Evolutionary conservation across 805 yeast species (phyloP), one percentile per base, ranked within the genome.

Genomic region (Spencermartinsiella europaea): DNA sequence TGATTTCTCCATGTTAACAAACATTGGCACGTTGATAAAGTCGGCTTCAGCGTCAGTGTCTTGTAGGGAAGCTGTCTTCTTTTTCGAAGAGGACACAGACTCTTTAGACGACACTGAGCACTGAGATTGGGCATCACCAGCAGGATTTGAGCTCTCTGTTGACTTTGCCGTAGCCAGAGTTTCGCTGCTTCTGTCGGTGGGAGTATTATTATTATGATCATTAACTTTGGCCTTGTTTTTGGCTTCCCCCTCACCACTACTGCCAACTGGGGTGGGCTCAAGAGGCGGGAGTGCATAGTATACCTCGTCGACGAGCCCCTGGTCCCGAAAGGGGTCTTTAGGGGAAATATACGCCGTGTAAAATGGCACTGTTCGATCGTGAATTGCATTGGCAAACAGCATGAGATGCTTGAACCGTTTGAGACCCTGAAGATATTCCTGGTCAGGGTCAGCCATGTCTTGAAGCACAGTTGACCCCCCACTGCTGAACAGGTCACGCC

Each of bases 341-440:
- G 80, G 73, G 2, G 91, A 73, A 48, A 91, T 83, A 63, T 72
- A 89, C 0, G 95, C 74, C 0, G 97, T 87, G 66, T 80, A 85
- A 63, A 88, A 91, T 14, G 91, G 83, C 5, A 90, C 98, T 0
- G 95, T 79, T 49, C 96, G 72, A 64, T 90, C 98, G 59, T 85
- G 81, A 46, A 80, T 73, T 20, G 83, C 74, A 65, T 91, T 90
- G 7, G 96, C 89, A 47, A 88, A 69, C 2, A 80, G 61, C 2
- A 77, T 68, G 45, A 83, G 73, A 46, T 74, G 71, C 49, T 79
- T 67, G 62, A 90, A 90, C 48, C 56, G 59, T 8, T 58, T 47
- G 42, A 90, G 69, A 0, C 85, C 95, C 44, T 73, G 63, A 42
- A 67, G 65, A 58, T 73, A 90, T 7, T 57, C 21, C 63, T 54